Conservation (phyloP, 1,284 basidiomycete genomes). For the Mycena sp. region DNA sequence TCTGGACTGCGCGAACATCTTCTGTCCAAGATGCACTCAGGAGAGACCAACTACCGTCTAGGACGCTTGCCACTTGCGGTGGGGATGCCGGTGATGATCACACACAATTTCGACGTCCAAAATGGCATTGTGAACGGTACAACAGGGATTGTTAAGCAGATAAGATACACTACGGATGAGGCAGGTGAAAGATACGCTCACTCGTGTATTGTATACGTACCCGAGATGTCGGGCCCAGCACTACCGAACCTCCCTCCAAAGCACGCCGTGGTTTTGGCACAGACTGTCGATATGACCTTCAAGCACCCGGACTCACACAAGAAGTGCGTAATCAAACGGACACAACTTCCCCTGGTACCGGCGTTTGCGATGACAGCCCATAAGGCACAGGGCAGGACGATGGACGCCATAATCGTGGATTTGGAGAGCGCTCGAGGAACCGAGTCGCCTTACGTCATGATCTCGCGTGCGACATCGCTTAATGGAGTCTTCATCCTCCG, state of each 20-base stretch:
- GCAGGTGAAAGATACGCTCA: background rate
- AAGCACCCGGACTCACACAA: slow-evolving; percentile 7
- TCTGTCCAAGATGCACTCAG: slow-evolving; percentile 10
- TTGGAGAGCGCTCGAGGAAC: slow-evolving; percentile 30
- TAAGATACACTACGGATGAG: too few relatives aligned
- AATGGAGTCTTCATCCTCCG: slow-evolving; percentile 11
- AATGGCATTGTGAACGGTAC: slow-evolving; percentile 33
- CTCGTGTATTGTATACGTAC: slow-evolving; percentile 21
- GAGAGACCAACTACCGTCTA: too few relatives aligned
- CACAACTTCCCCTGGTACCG: slow-evolving; percentile 37
- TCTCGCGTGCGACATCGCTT: too few relatives aligned
- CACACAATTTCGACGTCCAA: slow-evolving; percentile 32
- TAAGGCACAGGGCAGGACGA: slow-evolving; percentile 37
- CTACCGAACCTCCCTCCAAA: slow-evolving; percentile 9
- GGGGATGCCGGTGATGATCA: slow-evolving; percentile 34
- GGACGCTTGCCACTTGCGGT: slow-evolving; percentile 26
- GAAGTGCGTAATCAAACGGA: slow-evolving; percentile 22
- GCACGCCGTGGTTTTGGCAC: too few relatives aligned
- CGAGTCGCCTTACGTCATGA: slow-evolving; percentile 40
- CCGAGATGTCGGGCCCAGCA: slow-evolving; percentile 4
- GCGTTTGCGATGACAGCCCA: slow-evolving; percentile 39
- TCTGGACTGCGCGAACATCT: slow-evolving; percentile 1
- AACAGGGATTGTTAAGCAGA: slow-evolving; percentile 16
- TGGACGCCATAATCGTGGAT: slow-evolving; percentile 34
- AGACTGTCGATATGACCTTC: too few relatives aligned